Conservation (phyloP, 2,329 filamentous ascomycete genomes). For the Colletotrichum phormii region DNA sequence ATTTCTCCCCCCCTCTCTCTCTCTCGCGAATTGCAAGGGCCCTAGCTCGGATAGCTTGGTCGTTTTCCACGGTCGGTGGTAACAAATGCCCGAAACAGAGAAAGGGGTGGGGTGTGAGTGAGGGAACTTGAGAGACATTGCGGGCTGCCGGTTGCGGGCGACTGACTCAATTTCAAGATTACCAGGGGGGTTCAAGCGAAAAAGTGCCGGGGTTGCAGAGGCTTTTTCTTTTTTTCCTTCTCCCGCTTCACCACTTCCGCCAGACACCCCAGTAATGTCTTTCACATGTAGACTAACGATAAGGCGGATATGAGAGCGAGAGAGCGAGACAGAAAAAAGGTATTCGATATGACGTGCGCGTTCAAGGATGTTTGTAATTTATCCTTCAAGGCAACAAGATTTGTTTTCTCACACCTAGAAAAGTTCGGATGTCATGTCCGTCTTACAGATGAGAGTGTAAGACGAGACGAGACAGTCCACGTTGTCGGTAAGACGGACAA, state of each 20-base stretch:
- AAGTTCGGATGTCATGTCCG: background rate
- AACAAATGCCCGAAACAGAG: background rate
- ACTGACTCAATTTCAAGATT: background rate
- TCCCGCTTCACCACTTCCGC: background rate
- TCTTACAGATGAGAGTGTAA: background rate
- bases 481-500: background rate
- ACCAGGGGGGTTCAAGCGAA: background rate
- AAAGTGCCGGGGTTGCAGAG: background rate
- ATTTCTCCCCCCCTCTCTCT: background rate
- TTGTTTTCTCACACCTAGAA: background rate
- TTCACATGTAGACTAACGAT: background rate
- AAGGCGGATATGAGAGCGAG: background rate
- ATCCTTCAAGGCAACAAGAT: background rate
- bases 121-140: background rate
- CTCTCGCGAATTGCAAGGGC: background rate
- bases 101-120: background rate
- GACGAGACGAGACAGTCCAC: no score
- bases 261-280: background rate
- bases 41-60: background rate
- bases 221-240: background rate
- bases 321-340: background rate
- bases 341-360: background rate
- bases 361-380: background rate
- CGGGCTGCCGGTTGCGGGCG: background rate
- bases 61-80: background rate